These are phyloP conservation scores for Passiflora organensis DNA, from an alignment of 345 rosid species.

Conservation along the genomic window DNA sequence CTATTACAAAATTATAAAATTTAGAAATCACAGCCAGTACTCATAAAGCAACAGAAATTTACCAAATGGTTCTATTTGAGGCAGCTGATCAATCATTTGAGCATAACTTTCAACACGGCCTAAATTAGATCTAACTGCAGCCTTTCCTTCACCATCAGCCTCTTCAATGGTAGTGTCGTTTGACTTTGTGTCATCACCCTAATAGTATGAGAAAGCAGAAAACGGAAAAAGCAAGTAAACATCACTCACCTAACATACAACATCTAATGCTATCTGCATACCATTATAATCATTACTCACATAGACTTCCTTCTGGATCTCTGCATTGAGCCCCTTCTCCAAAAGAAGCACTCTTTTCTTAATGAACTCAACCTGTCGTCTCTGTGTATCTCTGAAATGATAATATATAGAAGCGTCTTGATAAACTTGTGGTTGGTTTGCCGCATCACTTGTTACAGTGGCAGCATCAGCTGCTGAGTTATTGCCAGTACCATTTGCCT, in stretches of 20 bases:
- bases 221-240: neutral
- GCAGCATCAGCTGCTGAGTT: slow-evolving; percentile 37
- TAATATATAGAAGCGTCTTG: slow-evolving; percentile 48
- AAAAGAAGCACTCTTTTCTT: slow-evolving; percentile 92
- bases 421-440: slow-evolving; percentile 37
- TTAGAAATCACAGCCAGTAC: neutral
- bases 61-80: slow-evolving; percentile 51
- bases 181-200: slow-evolving; percentile 36
- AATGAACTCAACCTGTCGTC: slow-evolving; percentile 86
- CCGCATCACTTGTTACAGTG: slow-evolving; percentile 47
- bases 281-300: slow-evolving; percentile 40
- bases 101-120: slow-evolving; percentile 33
- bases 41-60: slow-evolving; percentile 26
- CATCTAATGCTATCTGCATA: too few relatives aligned
- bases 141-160: slow-evolving; percentile 38
- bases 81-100: slow-evolving; percentile 43
- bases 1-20: neutral
- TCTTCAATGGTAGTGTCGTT: slow-evolving; percentile 43
- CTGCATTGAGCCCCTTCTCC: slow-evolving; percentile 74
- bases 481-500: slow-evolving; percentile 42
- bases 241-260: too few relatives aligned
- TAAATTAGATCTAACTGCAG: slow-evolving; percentile 25
- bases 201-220: slow-evolving; percentile 22
- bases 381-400: slow-evolving; percentile 87
- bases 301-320: slow-evolving; percentile 52